Evolutionary conservation across 192 early-diverging fungal species (phyloP).

Genomic region (Rhizophagus prolifer): DNA sequence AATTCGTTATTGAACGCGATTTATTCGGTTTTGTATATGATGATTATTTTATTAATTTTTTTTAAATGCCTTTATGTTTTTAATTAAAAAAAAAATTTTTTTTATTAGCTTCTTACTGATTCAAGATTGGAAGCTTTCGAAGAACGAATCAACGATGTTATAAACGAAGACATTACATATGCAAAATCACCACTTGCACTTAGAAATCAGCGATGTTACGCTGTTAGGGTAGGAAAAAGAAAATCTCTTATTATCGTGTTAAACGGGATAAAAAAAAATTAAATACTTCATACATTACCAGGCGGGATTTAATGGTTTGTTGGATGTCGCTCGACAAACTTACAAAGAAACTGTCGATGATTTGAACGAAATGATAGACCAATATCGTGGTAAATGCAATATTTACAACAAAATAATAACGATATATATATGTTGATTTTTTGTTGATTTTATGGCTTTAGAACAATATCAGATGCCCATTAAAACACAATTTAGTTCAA

Average conservation of each 20-base stretch:
- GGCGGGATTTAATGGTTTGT: slow-evolving; percentile 77
- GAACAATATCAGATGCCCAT: slow-evolving; percentile 61
- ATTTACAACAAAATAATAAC: slow-evolving; percentile 42
- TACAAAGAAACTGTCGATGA: slow-evolving; percentile 76
- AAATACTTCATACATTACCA: slow-evolving; percentile 20
- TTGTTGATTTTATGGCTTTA: slow-evolving; percentile 33
- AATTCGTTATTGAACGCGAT: slow-evolving; percentile 52
- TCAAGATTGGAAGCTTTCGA: slow-evolving; percentile 39
- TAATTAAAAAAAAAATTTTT: not conserved
- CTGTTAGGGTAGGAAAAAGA: slow-evolving; percentile 59
- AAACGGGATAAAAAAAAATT: not conserved
- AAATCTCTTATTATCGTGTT: no score
- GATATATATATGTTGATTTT: slow-evolving; percentile 40
- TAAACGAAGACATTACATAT: slow-evolving; percentile 68
- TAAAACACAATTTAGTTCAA: slow-evolving; percentile 63
- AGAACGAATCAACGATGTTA: slow-evolving; percentile 56
- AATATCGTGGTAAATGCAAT: slow-evolving; percentile 48
- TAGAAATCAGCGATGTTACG: slow-evolving; percentile 84
- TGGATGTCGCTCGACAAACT: slow-evolving; percentile 83
- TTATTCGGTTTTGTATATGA: slow-evolving; percentile 25
- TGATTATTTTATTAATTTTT: not conserved
- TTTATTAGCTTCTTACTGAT: slow-evolving; percentile 42
- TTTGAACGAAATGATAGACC: slow-evolving; percentile 60
- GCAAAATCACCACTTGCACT: slow-evolving; percentile 76
- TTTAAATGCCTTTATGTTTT: not conserved